Base-by-base conservation (phyloP, 148 eudicot species). In the Fallopia convolvulus region DNA sequence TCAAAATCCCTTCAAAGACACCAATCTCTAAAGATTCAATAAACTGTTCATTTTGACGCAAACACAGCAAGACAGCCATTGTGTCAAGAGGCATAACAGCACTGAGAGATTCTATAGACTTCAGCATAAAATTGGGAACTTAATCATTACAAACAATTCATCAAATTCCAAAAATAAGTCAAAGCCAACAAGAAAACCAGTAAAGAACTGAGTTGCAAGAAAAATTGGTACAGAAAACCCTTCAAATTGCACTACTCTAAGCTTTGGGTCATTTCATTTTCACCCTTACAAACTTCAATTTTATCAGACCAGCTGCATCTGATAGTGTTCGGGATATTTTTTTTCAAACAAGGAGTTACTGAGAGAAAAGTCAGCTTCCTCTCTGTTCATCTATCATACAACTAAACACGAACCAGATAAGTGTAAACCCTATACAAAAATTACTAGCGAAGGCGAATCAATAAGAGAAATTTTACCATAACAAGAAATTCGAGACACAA, bases 1-100 rank as follows among this genome's bases (percentile, higher is more conserved):
- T 83, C 83, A 65, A 23, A 41, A 39, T 23, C 78, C 68, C 78
- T 84, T 47, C 46, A 23, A 44, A 61, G 33, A 42, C 70, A 58
- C 60, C 50, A 52, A 60, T 44, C 47, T 18, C 39, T 39, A 42
- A 41, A 60, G 7, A 21, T 36, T 55, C 42, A 75, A 75, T 41
- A 15, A 68, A 36, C 72, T 36, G 72, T 68, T 39, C 21, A 75
- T 52, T 74, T 2, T 15, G 40, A 48, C 12, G 40, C 20, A 48
- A 48, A 74, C 3, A 41, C 39, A 49, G 30, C 75, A 72, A 23
- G 61, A 74, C 32, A 65, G 18, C 40, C 41, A 30, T 30, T 32
- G 40, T 65, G 39, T 30, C 40, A 32, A 65, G 40, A 65, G 70
- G 70, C 40, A 13, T 18, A 33, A 33, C 21, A 68, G 44, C 44